Evolutionary conservation across 2,329 filamentous ascomycete species (phyloP), one percentile per base, ranked within the genome.

Genomic region (Metarhizium guizhouense): DNA sequence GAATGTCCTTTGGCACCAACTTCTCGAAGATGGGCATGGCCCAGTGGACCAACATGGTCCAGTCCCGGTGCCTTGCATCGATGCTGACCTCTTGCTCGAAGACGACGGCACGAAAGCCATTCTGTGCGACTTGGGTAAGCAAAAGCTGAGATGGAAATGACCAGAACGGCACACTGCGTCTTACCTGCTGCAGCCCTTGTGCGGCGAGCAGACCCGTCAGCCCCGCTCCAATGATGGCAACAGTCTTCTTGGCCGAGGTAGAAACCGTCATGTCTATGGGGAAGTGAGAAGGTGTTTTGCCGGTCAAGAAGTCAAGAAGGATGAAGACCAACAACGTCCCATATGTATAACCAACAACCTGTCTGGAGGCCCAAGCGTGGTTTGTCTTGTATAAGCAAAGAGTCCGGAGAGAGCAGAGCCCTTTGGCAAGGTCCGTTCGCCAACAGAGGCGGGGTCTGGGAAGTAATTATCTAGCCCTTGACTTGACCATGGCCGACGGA

Each of bases 21-120:
- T 68, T 60, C 47, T 54, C 58, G 51, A 75, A 65, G 6, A 63
- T 61, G 1, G 69, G 65, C 61, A 72, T 65, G 13, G 67, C 71
- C 72, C 72, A 75, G 58, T 72, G 71, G 25, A 74, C 58, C 11
- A 70, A 62, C 36, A 74, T 71, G n/a, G 67, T 69, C 71, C 70
- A 73, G 62, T 73, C 70, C 54, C 70, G 68, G 3, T 56, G 51
- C 8, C 69, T 66, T 25, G 62, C 61, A 8, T 65, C 59, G 54
- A 70, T 48, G 52, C 62, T 58, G 2, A 54, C 52, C 38, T 72
- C 70, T 16, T 56, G 51, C 25, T 73, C 71, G 52, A 66, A 70
- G 2, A 73, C 57, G 36, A 60, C 53, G 6, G 68, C 68, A 5
- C 62, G 51, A 56, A 72, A 68, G 30, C 69, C 70, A 47, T 66